Evolutionary conservation across 768 basidiomycete species (phyloP).

Genomic region (Xanthoconium stramineum): DNA sequence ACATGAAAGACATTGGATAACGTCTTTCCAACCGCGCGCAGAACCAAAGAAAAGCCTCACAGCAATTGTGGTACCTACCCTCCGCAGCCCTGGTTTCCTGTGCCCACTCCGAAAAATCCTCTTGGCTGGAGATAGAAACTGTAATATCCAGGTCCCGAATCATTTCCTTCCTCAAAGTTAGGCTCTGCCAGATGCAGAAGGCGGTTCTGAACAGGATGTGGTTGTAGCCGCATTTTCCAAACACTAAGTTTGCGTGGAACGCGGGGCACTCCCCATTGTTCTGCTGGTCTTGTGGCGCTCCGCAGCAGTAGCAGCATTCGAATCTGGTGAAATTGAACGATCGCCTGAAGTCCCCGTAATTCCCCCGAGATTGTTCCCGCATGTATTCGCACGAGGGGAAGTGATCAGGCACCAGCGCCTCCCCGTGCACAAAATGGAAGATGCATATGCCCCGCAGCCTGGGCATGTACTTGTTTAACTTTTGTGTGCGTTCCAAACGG

Average conservation of each 20-base stretch:
- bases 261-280: background rate
- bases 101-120: background rate
- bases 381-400: background rate
- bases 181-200: conserved; percentile 4
- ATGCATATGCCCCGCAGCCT: background rate
- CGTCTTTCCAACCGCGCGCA: background rate
- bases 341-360: background rate
- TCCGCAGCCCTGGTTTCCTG: background rate
- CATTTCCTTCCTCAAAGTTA: background rate
- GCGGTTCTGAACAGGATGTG: background rate
- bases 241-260: background rate
- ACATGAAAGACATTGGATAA: background rate
- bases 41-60: conserved; percentile 3
- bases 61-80: conserved; percentile 4
- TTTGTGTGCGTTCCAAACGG: background rate
- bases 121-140: background rate
- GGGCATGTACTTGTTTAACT: background rate
- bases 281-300: background rate
- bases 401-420: background rate
- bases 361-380: background rate
- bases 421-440: background rate
- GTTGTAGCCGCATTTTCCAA: background rate
- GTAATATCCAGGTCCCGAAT: background rate
- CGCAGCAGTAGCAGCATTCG: background rate
- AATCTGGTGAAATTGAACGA: background rate